phyloP scores from a whole-genome alignment of 2,329 filamentous ascomycete genomes.

The Exophiala spinifera region DNA sequence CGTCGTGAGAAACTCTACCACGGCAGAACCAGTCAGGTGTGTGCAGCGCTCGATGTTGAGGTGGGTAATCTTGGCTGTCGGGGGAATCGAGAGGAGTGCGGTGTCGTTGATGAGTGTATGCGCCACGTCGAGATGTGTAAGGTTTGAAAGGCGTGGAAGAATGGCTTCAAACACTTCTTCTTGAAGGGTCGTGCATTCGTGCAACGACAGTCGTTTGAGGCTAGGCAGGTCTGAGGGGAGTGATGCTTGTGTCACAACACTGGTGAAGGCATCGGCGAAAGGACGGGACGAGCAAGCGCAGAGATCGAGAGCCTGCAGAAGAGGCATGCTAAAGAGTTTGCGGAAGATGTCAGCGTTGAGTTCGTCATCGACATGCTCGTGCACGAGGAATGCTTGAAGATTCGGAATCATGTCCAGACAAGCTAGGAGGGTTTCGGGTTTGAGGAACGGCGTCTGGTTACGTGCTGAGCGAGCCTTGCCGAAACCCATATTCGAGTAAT shows the following conservation, averaged over 20 bases:
- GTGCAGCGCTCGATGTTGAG: conserved; percentile 75
- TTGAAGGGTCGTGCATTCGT: conserved; percentile 72
- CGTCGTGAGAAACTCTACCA: conserved; percentile 67
- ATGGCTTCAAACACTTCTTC: conserved; percentile 65
- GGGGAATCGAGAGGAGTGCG: conserved; percentile 67
- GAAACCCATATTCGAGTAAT: conserved; percentile 76
- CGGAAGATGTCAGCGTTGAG: conserved; percentile 64
- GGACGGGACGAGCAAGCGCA: conserved; percentile 67
- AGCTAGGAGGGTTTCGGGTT: conserved; percentile 66
- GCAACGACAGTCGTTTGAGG: conserved; percentile 68
- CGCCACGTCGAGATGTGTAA: conserved; percentile 77
- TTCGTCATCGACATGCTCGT: conserved; percentile 78
- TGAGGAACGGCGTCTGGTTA: conserved; percentile 71
- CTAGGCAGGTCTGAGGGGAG: conserved; percentile 53
- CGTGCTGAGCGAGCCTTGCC: conserved; percentile 74
- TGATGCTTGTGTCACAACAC: conserved; percentile 47
- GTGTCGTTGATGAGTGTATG: conserved; percentile 72
- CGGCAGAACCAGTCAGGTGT: conserved; percentile 61
- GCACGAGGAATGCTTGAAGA: conserved; percentile 72
- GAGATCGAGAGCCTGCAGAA: conserved; percentile 68
- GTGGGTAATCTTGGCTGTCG: conserved; percentile 70
- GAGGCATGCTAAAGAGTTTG: conserved; percentile 66
- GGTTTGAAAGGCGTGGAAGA: conserved; percentile 64
- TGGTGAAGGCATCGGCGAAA: conserved; percentile 66
- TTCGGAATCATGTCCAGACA: conserved; percentile 70